Conservation (phyloP, 208 protist genomes). For the Acanthamoeba culbertsoni region DNA sequence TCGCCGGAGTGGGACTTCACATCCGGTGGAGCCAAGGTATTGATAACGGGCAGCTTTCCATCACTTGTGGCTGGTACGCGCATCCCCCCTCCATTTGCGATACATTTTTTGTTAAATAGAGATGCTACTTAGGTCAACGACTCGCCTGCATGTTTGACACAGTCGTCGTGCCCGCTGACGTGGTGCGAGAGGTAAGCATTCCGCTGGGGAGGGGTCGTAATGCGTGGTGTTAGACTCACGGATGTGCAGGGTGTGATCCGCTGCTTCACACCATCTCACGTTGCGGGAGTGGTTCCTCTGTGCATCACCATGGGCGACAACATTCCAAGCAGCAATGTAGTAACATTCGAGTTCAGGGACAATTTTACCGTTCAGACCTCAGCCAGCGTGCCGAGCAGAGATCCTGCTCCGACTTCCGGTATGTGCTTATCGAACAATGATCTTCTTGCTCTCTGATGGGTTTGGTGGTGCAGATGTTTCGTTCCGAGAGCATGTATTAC, state of each 20-base stretch:
- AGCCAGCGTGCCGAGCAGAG: neutral
- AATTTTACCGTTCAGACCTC: neutral
- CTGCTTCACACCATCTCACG: neutral
- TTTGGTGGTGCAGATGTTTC: neutral
- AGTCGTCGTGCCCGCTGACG: neutral
- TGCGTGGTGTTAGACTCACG: neutral
- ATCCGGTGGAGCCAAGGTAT: neutral
- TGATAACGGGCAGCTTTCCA: neutral
- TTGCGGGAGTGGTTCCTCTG: neutral
- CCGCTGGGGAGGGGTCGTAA: neutral
- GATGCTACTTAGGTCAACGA: neutral
- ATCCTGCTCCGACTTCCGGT: neutral
- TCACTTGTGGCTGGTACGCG: neutral
- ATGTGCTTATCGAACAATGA: too few species aligned
- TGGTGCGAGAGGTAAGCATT: neutral
- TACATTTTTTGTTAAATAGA: neutral
- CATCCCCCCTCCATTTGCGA: neutral
- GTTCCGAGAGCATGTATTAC: neutral
- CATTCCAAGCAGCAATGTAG: neutral
- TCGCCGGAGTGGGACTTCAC: neutral
- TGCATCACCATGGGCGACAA: neutral
- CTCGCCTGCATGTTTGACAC: neutral
- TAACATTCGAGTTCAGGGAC: neutral
- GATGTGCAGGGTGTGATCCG: neutral
- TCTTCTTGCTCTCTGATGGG: too few species aligned